These are phyloP conservation scores for Nidularia pulvinata DNA, from an alignment of 768 basidiomycete species.

Conservation along the genomic window DNA sequence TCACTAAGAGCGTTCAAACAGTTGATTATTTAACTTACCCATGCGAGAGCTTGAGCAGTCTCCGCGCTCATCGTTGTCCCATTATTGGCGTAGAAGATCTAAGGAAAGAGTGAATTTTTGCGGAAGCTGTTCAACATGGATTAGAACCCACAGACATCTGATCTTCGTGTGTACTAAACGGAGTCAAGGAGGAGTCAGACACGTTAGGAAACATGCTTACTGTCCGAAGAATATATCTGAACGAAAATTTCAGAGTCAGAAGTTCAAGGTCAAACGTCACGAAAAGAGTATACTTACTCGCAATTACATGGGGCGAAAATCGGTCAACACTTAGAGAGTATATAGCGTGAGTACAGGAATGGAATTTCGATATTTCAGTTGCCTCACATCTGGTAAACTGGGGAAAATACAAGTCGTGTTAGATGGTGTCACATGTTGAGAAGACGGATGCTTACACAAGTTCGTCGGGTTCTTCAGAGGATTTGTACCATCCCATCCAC, in stretches of 20 bases:
- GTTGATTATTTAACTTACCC: slow-evolving; percentile 21
- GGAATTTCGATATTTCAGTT: slow-evolving; percentile 4
- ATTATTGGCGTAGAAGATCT: slow-evolving; percentile 79
- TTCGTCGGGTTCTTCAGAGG: slow-evolving; percentile 64
- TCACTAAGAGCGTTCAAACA: background rate
- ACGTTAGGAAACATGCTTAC: slow-evolving; percentile 11
- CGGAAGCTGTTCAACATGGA: background rate
- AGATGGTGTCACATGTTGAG: background rate
- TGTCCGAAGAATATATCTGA: slow-evolving; percentile 80
- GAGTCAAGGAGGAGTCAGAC: slow-evolving; percentile 1
- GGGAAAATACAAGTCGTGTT: background rate
- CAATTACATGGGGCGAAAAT: slow-evolving; percentile 78
- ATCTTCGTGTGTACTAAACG: slow-evolving; percentile 60
- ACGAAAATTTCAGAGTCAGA: slow-evolving; percentile 8
- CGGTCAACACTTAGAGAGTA: slow-evolving; percentile 57
- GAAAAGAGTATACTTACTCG: slow-evolving; percentile 45
- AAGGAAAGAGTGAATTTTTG: background rate
- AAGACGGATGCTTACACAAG: slow-evolving; percentile 48
- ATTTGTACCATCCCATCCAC: slow-evolving; percentile 68
- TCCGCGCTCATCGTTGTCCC: slow-evolving; percentile 55
- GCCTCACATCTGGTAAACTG: slow-evolving; percentile 38
- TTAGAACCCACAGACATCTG: slow-evolving; percentile 47
- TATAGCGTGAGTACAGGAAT: background rate
- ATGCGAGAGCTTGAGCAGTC: slow-evolving; percentile 51
- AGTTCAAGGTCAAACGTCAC: slow-evolving; percentile 1